These are phyloP conservation scores for Nigrospora osmanthi DNA, from an alignment of 2,329 filamentous ascomycete species.

Conservation along the genomic window DNA sequence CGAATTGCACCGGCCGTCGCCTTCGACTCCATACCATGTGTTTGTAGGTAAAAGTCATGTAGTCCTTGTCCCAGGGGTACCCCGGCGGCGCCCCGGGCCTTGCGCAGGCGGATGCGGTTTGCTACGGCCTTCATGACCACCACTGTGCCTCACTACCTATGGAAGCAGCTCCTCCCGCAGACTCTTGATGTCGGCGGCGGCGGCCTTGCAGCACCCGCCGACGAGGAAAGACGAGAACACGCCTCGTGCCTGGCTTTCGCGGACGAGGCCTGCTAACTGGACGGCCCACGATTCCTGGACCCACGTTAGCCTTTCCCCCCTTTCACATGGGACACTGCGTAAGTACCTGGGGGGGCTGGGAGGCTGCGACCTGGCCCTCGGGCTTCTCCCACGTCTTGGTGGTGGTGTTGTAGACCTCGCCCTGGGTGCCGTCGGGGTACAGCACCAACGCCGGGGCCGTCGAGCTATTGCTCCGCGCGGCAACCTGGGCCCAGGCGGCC, in stretches of 20 bases:
- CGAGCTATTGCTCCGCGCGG: no score
- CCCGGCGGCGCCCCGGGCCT: no score
- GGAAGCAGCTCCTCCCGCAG: conserved; percentile 33
- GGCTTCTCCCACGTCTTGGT: conserved; percentile 52
- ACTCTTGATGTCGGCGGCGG: conserved; percentile 62
- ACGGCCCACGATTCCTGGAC: conserved; percentile 34
- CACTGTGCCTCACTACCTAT: no score
- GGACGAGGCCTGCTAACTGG: conserved; percentile 33
- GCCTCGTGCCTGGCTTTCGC: conserved; percentile 23
- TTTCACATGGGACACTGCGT: no score
- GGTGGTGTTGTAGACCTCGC: conserved; percentile 57
- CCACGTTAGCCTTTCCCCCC: background rate
- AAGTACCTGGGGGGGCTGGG: no score
- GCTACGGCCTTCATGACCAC: no score
- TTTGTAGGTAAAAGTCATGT: no score
- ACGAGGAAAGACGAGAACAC: conserved; percentile 39
- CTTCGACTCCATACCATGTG: no score
- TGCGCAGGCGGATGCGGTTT: no score
- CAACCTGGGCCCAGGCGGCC: no score
- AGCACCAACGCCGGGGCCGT: conserved; percentile 49
- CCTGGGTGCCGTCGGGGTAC: conserved; percentile 63
- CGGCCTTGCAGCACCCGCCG: conserved; percentile 45
- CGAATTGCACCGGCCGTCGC: no score
- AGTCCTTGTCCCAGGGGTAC: no score
- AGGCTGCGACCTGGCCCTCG: conserved; percentile 9